Evolutionary conservation across 2,329 filamentous ascomycete genomes (phyloP).

Genomic region (Lachnellula hyalina): DNA sequence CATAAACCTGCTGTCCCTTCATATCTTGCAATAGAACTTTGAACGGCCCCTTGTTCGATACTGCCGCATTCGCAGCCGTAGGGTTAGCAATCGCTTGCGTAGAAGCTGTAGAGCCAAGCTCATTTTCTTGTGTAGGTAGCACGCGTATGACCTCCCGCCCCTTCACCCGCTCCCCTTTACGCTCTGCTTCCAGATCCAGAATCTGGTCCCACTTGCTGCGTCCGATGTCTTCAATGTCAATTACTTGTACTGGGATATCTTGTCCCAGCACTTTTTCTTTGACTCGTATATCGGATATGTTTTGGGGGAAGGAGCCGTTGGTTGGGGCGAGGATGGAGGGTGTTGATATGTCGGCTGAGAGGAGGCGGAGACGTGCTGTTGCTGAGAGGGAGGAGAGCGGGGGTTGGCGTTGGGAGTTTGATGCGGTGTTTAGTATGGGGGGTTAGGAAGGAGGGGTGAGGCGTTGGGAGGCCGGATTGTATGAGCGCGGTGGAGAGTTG

Average conservation of each 20-base stretch:
- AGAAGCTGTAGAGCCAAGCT: slow-evolving; percentile 1
- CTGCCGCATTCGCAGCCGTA: background rate
- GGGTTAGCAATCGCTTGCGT: slow-evolving; percentile 32
- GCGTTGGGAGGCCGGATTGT: slow-evolving; percentile 14
- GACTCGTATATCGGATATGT: slow-evolving; percentile 47
- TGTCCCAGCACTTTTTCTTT: slow-evolving; percentile 52
- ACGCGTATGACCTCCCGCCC: slow-evolving; percentile 81
- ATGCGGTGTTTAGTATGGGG: slow-evolving; percentile 38
- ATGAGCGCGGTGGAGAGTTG: slow-evolving; percentile 19
- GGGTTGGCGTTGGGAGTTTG: slow-evolving; percentile 40
- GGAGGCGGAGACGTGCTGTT: slow-evolving; percentile 74
- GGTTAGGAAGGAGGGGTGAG: slow-evolving; percentile 17
- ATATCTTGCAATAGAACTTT: slow-evolving; percentile 79
- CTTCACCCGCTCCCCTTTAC: slow-evolving; percentile 66
- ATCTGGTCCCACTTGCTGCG: slow-evolving; percentile 81
- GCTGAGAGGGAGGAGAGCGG: slow-evolving; percentile 68
- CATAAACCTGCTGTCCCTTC: slow-evolving; percentile 62
- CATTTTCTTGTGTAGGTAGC: slow-evolving; percentile 38
- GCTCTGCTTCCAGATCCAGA: slow-evolving; percentile 69
- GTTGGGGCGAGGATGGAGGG: slow-evolving; percentile 46
- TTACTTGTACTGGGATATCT: slow-evolving; percentile 71
- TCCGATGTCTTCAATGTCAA: slow-evolving; percentile 80
- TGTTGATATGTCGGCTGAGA: slow-evolving; percentile 69
- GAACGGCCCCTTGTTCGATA: slow-evolving; percentile 50
- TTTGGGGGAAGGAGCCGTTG: slow-evolving; percentile 50